Evolutionary conservation across 139 green algal species (phyloP), one percentile per base, ranked within the genome.

Genomic region (Coelastrella sp.): DNA sequence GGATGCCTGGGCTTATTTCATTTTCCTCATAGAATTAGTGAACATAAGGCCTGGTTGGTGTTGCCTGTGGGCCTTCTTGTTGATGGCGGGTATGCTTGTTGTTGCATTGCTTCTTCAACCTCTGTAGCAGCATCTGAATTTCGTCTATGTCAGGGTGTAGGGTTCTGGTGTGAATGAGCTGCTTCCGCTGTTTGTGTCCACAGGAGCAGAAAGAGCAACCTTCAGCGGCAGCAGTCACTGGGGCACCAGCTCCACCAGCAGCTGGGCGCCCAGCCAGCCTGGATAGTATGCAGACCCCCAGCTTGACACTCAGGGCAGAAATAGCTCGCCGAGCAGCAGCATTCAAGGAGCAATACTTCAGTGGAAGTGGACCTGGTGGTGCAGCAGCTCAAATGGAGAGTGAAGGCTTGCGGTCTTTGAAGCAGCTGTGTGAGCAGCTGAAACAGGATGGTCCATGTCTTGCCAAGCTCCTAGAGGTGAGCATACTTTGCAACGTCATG

Each of bases 381-480:
- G 63, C 11, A 38, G 66, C 37, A 41, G 85, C 68, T 15, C 63
- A 17, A 9, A 41, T 87, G 7, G 86, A 91, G 64, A 93, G 88
- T 7, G 88, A 93, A 66, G 90, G 85, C 40, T 85, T 94, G 35
- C 45, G 57, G 57, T 17, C 88, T 79, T 89, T 96, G 78, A 69
- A 86, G 45, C 79, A 86, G 57, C 75, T 94, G 62, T 90, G 89
- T 71, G 43, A 27, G 5, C 38, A 63, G 32, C 86, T 95, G 81
- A 53, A 59, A 17, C 25, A 67, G 13, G 67, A 79, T 69, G 67
- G 67, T 0, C 5, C 30, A 45, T 88, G 86, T 13, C 37, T 91
- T 25, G 66, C 35, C 9, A 9, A 27, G 27, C 51, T 86, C 32
- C n/a, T 86, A 50, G 80, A 78, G 67, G 64, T 86, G 60, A 41